Evolutionary conservation across 139 green algal species (phyloP), one percentile per base, ranked within the genome.

Genomic region (Medakamo hakoo): DNA sequence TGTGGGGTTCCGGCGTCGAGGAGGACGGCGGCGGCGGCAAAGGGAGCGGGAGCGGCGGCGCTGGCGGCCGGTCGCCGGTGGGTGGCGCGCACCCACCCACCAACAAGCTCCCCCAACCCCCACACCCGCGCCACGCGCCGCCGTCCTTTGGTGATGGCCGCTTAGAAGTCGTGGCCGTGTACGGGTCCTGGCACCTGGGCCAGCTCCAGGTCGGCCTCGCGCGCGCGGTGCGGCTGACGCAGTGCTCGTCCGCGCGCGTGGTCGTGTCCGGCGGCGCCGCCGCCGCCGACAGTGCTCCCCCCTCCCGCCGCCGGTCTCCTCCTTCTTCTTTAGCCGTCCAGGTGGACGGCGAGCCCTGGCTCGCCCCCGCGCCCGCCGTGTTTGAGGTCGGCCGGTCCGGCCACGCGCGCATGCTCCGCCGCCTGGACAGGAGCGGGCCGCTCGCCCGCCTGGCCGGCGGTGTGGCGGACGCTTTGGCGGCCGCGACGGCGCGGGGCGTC

Each of bases 321-420:
- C n/a, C n/a, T n/a, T 49, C 9, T 30, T 29, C 63, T 0, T 58
- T 71, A 9, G 24, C 31, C 3, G 9, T 68, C 59, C 75, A 88
- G 72, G 63, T 88, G 21, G 85, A 93, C 57, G 85, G 85, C 1
- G 85, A 93, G 78, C 85, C 85, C 25, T 93, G 77, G 73, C 58
- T 84, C 69, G 82, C 87, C 61, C 28, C 66, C 14, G 14, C 40
- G 40, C 40, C 78, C 4, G 49, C 32, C 27, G 57, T 29, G 18
- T 60, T 84, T n/a, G 22, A 65, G 26, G 56, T 84, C n/a, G 27
- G 9, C 1, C 65, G 65, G 25, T 66, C 60, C 26, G 52, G 65
- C 24, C 69, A 78, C 29, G 81, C 69, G 24, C 57, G 76, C 32
- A 77, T 91, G 82, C 73, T 91, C 49, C 69, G 79, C 20, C 71